A percentile compares a stretch with the other conserved stretches of the same genome.
These are phyloP conservation scores for Ploettnerulaceae sp. DNA, from an alignment of 2,329 filamentous ascomycete genomes.

Conservation along the genomic window DNA sequence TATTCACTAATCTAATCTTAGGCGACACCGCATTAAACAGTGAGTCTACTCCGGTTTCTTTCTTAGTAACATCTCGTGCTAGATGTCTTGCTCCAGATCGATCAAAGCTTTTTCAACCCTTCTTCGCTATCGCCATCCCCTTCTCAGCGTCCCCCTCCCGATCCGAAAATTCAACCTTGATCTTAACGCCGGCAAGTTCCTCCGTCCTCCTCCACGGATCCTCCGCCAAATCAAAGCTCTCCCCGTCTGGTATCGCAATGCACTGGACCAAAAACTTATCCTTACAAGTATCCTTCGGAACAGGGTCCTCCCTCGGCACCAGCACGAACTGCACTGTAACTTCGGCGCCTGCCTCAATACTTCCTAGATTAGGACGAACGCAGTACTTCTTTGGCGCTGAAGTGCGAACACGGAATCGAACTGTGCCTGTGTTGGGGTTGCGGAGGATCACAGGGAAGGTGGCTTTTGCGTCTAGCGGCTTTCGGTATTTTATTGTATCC, in stretches of 20 bases:
- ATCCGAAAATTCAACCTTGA: neutral
- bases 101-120: too few species aligned
- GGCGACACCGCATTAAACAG: too few species aligned
- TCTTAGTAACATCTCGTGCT: too few species aligned
- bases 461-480: neutral
- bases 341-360: neutral
- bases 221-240: conserved; percentile 3
- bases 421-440: neutral
- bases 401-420: neutral
- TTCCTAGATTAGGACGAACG: neutral
- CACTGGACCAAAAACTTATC: conserved; percentile 2
- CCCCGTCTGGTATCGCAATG: neutral
- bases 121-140: too few species aligned
- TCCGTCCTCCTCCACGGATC: neutral
- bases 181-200: conserved; percentile 1
- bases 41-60: too few species aligned
- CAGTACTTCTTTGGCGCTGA: neutral
- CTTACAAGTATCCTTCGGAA: neutral
- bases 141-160: too few species aligned
- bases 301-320: neutral
- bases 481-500: too few species aligned
- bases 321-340: neutral
- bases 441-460: neutral
- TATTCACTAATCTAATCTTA: too few species aligned
- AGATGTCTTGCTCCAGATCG: too few species aligned